Evolutionary conservation across 768 basidiomycete species (phyloP), one percentile per base, ranked within the genome.

Genomic region (Podaxis rugospora): DNA sequence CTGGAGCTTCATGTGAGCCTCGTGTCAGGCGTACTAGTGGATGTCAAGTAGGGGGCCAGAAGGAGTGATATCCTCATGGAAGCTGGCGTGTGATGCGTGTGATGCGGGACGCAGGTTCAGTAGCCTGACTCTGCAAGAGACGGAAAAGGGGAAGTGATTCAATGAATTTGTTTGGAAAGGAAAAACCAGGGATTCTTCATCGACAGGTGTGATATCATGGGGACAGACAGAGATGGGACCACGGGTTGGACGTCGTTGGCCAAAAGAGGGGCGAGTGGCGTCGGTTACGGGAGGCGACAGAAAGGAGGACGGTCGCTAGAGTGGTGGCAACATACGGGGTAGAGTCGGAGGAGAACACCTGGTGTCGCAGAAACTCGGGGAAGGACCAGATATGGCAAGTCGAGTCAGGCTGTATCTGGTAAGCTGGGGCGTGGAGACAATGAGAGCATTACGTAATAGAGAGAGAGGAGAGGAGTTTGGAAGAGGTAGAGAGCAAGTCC

Each of bases 1-100:
- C 36, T 40, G 35, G 28, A 54, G 59, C 40, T 60, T 60, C 40
- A 32, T 60, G 59, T 54, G 59, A 60, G 59, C 59, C 59, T 60
- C 59, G 52, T 60, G 59, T 54, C 32, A 35, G 18, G 52, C 18
- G 23, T 21, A 21, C 21, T 39, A 9, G 42, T 14, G 21, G 35
- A 37, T 54, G 36, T 18, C 52, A 10, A 18, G 32, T 54, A 54
- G 52, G 6, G 6, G 37, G 52, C 10, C 32, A 16, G 23, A 23
- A 36, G 52, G 37, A 54, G 21, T 40, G 37, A 39, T 49, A 25
- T 16, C 16, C 23, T 16, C 36, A 54, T 37, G 51, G 28, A 23
- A 11, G 27, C 10, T 47, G 32, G 42, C 37, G 42, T 16, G 42
- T 54, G 59, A 47, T 55, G 23, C n/a, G 23, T 23, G 56, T 14